phyloP scores from a whole-genome alignment of 305 asterid genomes.

The Rubia peregrina region DNA sequence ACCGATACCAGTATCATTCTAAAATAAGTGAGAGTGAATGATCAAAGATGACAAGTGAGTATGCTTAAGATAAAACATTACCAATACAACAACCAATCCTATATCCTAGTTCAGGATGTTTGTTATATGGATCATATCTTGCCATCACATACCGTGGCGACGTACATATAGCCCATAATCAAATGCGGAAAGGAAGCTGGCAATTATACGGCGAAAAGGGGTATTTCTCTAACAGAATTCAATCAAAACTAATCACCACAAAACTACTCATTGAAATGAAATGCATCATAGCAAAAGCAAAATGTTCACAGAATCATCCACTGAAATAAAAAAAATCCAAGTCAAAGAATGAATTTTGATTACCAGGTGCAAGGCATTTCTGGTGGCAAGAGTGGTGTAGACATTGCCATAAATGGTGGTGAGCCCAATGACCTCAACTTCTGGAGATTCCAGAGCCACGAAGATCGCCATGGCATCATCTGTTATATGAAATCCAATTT shows the following conservation, averaged over 20 bases:
- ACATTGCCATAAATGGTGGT: conserved; percentile 92
- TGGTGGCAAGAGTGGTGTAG: conserved; percentile 91
- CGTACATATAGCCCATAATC: neutral
- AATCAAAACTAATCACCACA: neutral
- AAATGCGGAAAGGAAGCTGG: neutral
- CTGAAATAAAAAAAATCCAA: neutral
- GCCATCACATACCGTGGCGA: neutral
- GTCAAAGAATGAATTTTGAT: conserved; percentile 4
- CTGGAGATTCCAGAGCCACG: conserved; percentile 88
- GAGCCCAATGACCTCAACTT: conserved; percentile 86
- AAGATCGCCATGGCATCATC: conserved; percentile 99
- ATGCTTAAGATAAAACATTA: neutral
- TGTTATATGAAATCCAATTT: conserved; percentile 18
- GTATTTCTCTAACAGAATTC: neutral
- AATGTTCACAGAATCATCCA: neutral
- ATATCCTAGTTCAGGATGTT: neutral
- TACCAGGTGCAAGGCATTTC: conserved; percentile 97
- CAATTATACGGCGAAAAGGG: neutral
- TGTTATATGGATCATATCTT: neutral
- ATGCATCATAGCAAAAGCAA: neutral
- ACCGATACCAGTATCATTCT: neutral
- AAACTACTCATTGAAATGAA: neutral
- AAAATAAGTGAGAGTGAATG: neutral
- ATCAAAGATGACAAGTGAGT: neutral
- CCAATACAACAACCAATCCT: neutral